Conservation (phyloP, 2,329 filamentous ascomycete genomes). For the Fusarium armeniacum region DNA sequence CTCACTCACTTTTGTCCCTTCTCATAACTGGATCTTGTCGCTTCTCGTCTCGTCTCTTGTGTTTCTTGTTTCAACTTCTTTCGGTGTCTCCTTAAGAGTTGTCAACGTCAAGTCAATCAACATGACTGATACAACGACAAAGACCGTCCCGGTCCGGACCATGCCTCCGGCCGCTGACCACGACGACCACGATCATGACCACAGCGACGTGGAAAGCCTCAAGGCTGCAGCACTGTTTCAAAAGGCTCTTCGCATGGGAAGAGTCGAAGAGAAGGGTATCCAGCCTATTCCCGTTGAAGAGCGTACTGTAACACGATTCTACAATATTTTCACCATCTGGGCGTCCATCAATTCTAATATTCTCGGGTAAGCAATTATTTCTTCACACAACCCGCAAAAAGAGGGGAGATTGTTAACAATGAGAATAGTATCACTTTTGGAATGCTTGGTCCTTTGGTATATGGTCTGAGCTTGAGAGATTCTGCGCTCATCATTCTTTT, state of each 20-base stretch:
- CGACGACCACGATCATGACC: conserved; percentile 36
- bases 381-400: not conserved
- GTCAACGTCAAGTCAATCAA: not conserved
- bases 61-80: not conserved
- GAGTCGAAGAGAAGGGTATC: conserved; percentile 62
- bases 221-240: conserved; percentile 50
- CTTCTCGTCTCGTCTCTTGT: not conserved
- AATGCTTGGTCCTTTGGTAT: conserved; percentile 70
- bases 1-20: not conserved
- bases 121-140: conserved; percentile 23
- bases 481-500: conserved; percentile 72
- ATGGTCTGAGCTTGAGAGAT: conserved; percentile 69
- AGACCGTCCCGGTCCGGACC: conserved; percentile 36
- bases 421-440: conserved; percentile 70
- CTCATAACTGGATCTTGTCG: not conserved
- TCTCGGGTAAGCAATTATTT: conserved; percentile 55
- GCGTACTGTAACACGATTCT: conserved; percentile 57
- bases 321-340: conserved; percentile 65
- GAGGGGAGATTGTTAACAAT: conserved; percentile 11
- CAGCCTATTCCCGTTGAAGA: conserved; percentile 60
- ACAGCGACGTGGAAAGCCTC: conserved; percentile 49
- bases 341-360: conserved; percentile 65
- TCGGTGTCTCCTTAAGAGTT: not conserved
- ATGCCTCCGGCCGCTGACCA: conserved; percentile 33
- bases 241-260: conserved; percentile 54